A percentile compares a stretch with the other conserved stretches of the same genome.
Conservation (phyloP, 257 asterid genomes). For the Solanum paucissectum region DNA sequence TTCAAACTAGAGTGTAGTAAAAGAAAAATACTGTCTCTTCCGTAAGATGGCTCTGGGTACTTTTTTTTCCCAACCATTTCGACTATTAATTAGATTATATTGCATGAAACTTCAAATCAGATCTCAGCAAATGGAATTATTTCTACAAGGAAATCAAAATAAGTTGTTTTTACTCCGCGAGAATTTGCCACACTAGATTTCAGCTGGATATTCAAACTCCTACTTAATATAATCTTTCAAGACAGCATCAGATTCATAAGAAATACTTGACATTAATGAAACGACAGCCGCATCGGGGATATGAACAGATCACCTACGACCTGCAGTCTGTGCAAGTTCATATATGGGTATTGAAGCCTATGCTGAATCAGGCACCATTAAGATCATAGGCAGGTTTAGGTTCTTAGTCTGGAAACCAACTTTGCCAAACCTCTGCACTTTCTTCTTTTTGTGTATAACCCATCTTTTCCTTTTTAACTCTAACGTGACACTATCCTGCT, state of each 20-base stretch:
- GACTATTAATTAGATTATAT: background rate
- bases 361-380: background rate
- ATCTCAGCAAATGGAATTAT: background rate
- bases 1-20: background rate
- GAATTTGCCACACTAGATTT: background rate
- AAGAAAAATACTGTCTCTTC: background rate
- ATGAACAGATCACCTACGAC: background rate
- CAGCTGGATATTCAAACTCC: background rate
- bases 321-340: background rate
- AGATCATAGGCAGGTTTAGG: background rate
- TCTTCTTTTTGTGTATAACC: background rate
- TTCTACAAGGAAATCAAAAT: background rate
- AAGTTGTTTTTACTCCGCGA: background rate
- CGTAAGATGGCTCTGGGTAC: background rate
- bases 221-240: background rate
- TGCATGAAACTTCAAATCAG: background rate
- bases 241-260: background rate
- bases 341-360: background rate
- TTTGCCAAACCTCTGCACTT: background rate
- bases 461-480: background rate
- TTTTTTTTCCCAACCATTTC: background rate
- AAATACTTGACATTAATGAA: background rate
- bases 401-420: background rate
- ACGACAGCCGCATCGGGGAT: background rate
- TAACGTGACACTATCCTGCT: background rate